Base-by-base conservation (phyloP, 2,329 filamentous ascomycete genomes). In the Leptographium galeiforme region DNA sequence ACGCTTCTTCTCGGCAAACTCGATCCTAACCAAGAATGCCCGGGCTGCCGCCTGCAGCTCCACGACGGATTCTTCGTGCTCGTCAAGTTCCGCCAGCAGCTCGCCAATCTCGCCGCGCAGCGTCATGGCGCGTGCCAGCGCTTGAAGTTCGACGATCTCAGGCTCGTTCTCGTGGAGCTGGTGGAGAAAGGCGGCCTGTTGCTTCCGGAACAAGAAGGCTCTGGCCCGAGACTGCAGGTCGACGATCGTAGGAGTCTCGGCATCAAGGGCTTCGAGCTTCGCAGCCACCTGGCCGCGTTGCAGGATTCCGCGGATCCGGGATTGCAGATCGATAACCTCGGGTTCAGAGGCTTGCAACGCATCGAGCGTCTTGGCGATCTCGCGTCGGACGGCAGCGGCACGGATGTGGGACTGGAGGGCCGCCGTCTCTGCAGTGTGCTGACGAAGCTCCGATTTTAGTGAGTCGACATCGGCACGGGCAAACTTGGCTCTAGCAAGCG, bases 1-100 rank as follows among this genome's bases (percentile, higher is more conserved):
- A 25, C 82, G 82, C 64, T 85, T 82, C 75, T 95, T 95, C 67
- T 94, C 88, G 51, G 79, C 81, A 61, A 95, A 97, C 18, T 75
- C 76, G 14, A 73, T 76, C 38, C 91, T 80, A 36, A 97, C 79
- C 3, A 94, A 67, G 61, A 81, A 83, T 4, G 82, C 91, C 61
- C 84, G 81, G 8, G 85, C 79, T 7, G 80, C 75, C 6, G 89
- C 76, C 66, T 97, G 90, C 30, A 95, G 69, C 34, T 83, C 85
- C 10, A 81, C 71, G 56, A 96, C 77, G 0, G 75, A 73, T n/a
- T 85, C 84, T 63, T 97, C 90, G 57, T 94, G 82, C 52, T 84
- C 84, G 55, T 95, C 88, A 2, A 97, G 76, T 59, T 91, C 82
- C 25, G 76, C 78, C 41, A 98, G 75, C 1, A 89, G 72, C 46